Percentiles rank a stretch among this genome's conserved stretches.
phyloP scores from a whole-genome alignment of 225 moss, liverwort and hornwort genomes.

The Antitrichia curtipendula region DNA sequence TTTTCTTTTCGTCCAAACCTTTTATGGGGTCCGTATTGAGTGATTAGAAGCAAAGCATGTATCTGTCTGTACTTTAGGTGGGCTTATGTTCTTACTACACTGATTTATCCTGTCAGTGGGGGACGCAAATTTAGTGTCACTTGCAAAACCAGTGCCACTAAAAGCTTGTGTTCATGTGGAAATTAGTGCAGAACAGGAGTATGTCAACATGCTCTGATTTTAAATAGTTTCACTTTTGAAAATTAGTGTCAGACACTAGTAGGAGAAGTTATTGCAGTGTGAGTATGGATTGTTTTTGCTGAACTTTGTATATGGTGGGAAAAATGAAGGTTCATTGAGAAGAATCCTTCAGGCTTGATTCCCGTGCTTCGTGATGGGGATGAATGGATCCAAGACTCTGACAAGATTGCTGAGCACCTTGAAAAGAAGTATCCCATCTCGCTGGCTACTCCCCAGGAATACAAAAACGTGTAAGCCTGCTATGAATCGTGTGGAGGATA shows the following conservation, averaged over 20 bases:
- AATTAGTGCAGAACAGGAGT: background rate
- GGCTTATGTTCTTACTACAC: no score
- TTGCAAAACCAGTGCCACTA: background rate
- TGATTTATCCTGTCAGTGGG: no score
- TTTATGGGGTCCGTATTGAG: background rate
- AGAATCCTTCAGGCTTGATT: conserved; percentile 80
- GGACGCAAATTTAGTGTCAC: no score
- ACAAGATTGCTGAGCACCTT: conserved; percentile 68
- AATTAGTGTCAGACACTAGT: background rate
- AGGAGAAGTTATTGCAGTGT: background rate
- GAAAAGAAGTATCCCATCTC: conserved; percentile 64
- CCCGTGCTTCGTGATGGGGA: conserved; percentile 77
- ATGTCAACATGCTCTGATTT: background rate
- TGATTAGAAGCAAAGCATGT: background rate
- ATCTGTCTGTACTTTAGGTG: no score
- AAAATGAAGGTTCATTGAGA: conserved; percentile 50
- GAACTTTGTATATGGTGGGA: background rate
- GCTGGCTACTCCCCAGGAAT: conserved; percentile 43
- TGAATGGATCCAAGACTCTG: conserved; percentile 80
- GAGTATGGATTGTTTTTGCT: background rate
- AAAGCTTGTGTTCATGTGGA: background rate
- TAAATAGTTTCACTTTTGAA: background rate
- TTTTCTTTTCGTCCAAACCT: background rate
- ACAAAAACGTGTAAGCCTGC: conserved; percentile 50
- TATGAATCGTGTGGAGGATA: background rate